Base-by-base conservation (phyloP, 2,329 filamentous ascomycete genomes). In the Penicillium capsulatum region DNA sequence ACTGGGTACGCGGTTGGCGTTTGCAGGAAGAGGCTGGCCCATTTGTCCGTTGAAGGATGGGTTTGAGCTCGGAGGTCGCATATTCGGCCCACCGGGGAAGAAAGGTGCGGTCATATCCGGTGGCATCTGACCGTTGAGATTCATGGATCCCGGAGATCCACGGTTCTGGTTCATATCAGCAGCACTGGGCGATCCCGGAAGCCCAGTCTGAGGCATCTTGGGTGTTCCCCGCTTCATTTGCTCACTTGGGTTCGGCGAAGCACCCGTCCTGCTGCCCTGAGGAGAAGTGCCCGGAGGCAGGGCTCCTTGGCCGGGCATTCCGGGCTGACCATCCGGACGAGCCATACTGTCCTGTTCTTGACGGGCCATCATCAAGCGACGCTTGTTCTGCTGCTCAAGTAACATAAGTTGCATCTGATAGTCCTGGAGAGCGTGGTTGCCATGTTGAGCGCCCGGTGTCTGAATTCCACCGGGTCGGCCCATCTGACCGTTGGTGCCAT, bases 371-470 rank as follows among this genome's bases (percentile, higher is more conserved):
- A 82, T 72, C 58, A 83, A 61, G 35, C 79, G 72, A 58, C 80
- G 80, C 69, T 82, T 83, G 60, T 82, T 83, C 66, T 83, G 79
- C 61, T 82, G 79, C 61, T 83, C 79, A 29, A 83, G 71, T 48
- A 83, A 66, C 79, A 83, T 82, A 58, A 83, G 67, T 59, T 83
- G 79, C 79, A 82, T 81, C 63, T 83, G 79, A 63, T 83, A 83
- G 62, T 83, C 80, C 63, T 83, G 79, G 48, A 83, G 69, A 38
- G 80, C 80, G 62, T 83, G 79, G 57, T 81, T 82, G 40, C 66
- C 67, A 39, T 63, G 65, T 41, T 66, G 62, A 50, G 54, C 60
- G 45, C 61, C 64, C 55, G 66, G 62, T 54, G 63, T 63, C 49
- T 60, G 61, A 57, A 68, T 63, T 34, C 58, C 60, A 36, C 62